Conservation (phyloP, 2,329 filamentous ascomycete species). For the Sporothrix humicola region DNA sequence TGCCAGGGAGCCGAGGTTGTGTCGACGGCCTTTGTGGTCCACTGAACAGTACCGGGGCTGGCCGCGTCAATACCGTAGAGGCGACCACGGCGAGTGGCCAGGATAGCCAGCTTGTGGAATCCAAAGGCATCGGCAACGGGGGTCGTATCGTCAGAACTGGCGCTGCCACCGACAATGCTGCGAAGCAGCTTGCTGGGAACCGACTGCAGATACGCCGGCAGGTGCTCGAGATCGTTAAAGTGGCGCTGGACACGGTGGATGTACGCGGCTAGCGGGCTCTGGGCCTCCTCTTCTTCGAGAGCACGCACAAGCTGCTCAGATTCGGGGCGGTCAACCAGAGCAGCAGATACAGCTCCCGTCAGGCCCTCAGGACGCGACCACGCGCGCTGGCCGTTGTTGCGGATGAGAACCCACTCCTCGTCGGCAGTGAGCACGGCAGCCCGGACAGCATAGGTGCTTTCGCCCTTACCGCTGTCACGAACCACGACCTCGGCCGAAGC, state of each 20-base stretch:
- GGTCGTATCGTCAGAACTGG: conserved; percentile 49
- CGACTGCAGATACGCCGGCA: conserved; percentile 74
- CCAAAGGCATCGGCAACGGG: conserved; percentile 64
- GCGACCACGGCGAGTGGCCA: conserved; percentile 79
- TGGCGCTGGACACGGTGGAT: conserved; percentile 85
- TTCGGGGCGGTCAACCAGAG: conserved; percentile 78
- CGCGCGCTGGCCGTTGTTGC: conserved; percentile 80
- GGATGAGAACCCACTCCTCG: conserved; percentile 80
- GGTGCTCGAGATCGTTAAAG: conserved; percentile 73
- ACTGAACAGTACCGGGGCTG: conserved; percentile 73
- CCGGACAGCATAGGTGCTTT: conserved; percentile 74
- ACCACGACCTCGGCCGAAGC: conserved; percentile 75
- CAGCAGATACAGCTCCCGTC: conserved; percentile 77
- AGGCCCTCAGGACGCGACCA: conserved; percentile 87
- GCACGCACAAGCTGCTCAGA: conserved; percentile 77
- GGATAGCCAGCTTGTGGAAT: conserved; percentile 81
- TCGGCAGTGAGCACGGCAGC: conserved; percentile 71
- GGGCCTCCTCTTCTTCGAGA: conserved; percentile 75
- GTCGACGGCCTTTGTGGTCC: conserved; percentile 71
- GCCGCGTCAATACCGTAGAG: conserved; percentile 81
- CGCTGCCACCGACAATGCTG: conserved; percentile 62
- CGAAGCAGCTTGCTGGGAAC: conserved; percentile 72
- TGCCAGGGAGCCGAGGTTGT: conserved; percentile 64
- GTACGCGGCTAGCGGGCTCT: conserved; percentile 78
- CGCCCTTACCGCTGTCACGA: conserved; percentile 59